These are phyloP conservation scores for Moesziomyces globuligerus DNA, from an alignment of 1,284 basidiomycete genomes.

Conservation along the genomic window DNA sequence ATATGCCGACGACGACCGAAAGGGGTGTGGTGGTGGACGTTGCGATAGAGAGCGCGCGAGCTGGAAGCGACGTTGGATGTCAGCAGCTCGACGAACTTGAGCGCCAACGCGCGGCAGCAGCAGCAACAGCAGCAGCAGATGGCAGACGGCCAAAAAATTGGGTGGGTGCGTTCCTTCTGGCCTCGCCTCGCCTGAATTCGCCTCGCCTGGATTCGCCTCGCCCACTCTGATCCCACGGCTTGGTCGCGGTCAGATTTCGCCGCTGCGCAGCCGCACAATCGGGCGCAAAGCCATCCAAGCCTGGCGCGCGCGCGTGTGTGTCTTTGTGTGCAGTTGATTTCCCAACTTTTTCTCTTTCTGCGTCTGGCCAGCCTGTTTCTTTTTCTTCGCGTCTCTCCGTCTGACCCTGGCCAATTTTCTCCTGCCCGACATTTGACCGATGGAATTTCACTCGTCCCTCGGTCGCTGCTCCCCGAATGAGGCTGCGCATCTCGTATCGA, in stretches of 20 bases:
- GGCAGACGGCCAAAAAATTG: background rate
- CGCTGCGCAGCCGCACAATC: too few species aligned
- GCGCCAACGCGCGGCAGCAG: slow-evolving; percentile 1
- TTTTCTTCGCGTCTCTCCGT: slow-evolving; percentile 6
- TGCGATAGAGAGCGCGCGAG: background rate
- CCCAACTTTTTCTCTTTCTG: slow-evolving; percentile 18
- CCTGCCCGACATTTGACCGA: slow-evolving; percentile 41
- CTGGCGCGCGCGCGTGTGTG: slow-evolving; percentile 4
- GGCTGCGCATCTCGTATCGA: too few species aligned
- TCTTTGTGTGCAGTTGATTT: slow-evolving; percentile 9
- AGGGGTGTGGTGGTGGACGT: slow-evolving; percentile 3
- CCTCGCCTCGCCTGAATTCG: too few species aligned
- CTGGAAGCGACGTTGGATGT: too few species aligned
- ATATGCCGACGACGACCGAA: slow-evolving; percentile 9
- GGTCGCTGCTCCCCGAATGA: too few species aligned
- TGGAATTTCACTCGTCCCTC: slow-evolving; percentile 15
- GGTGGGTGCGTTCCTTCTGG: too few species aligned
- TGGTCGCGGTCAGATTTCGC: too few species aligned
- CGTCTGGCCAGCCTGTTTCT: too few species aligned
- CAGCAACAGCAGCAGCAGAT: slow-evolving; percentile 1
- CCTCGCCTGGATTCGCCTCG: too few species aligned
- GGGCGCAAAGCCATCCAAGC: too few species aligned
- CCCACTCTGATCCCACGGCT: too few species aligned
- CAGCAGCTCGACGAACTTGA: too few species aligned
- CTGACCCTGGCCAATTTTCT: background rate